phyloP scores from a whole-genome alignment of 2,329 filamentous ascomycete species.

The Aureobasidium namibiae region DNA sequence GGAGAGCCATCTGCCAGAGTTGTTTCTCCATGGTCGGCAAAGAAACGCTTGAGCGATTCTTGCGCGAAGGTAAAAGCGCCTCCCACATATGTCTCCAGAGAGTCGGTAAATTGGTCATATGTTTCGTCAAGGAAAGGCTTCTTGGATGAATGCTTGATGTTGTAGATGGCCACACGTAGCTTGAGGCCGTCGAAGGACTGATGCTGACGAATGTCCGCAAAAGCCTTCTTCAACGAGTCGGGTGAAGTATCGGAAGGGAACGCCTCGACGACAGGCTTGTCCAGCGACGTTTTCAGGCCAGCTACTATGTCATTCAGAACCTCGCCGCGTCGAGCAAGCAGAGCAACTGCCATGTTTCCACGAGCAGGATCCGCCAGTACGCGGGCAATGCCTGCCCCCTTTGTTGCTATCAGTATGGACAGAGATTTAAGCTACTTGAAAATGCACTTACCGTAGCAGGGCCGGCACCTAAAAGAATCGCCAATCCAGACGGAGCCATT shows the following conservation, averaged over 20 bases:
- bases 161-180: slow-evolving; percentile 46
- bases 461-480: slow-evolving; percentile 45
- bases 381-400: slow-evolving; percentile 49
- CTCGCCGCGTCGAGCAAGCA: slow-evolving; percentile 43
- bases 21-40: slow-evolving; percentile 43
- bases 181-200: slow-evolving; percentile 42
- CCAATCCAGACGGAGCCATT: slow-evolving; percentile 30
- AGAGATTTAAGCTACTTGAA: neutral
- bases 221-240: slow-evolving; percentile 39
- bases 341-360: slow-evolving; percentile 48
- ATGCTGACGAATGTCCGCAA: slow-evolving; percentile 42
- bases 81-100: slow-evolving; percentile 45
- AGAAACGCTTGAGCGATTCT: slow-evolving; percentile 43
- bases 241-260: slow-evolving; percentile 46
- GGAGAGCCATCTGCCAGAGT: slow-evolving; percentile 36
- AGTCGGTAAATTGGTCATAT: slow-evolving; percentile 40
- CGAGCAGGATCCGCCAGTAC: slow-evolving; percentile 43
- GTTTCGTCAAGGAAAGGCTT: slow-evolving; percentile 50
- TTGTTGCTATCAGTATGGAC: slow-evolving; percentile 3
- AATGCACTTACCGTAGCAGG: slow-evolving; percentile 31
- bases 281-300: slow-evolving; percentile 34
- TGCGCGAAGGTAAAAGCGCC: slow-evolving; percentile 50
- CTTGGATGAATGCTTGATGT: slow-evolving; percentile 47
- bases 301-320: slow-evolving; percentile 35
- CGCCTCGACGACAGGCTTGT: slow-evolving; percentile 40